Evolutionary conservation across 2,329 filamentous ascomycete species (phyloP).

Genomic region (Hansfordia pulvinata): DNA sequence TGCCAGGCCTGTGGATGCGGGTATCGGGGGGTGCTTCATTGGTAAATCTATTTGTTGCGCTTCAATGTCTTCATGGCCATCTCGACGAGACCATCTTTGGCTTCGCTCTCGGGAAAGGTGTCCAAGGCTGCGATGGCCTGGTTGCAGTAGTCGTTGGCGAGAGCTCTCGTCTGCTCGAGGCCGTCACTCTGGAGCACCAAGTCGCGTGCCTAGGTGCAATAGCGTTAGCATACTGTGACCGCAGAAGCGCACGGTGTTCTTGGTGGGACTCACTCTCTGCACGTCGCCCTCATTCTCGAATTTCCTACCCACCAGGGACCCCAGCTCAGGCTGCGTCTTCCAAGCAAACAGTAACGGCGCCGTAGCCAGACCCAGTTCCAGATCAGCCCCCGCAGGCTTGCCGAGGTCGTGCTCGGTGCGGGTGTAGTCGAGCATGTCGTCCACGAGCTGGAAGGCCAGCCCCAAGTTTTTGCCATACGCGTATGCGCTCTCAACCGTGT

Average conservation of each 20-base stretch:
- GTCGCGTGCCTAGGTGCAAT: conserved; percentile 56
- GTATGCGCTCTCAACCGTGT: conserved; percentile 85
- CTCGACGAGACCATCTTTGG: conserved; percentile 79
- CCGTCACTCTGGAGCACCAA: conserved; percentile 75
- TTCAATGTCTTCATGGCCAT: conserved; percentile 91
- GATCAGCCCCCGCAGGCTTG: conserved; percentile 87
- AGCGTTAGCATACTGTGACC: conserved; percentile 3
- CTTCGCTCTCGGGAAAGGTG: conserved; percentile 83
- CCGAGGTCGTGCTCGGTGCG: conserved; percentile 72
- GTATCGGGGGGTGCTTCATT: conserved; percentile 7
- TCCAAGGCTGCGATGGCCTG: conserved; percentile 77
- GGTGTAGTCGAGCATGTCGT: conserved; percentile 97
- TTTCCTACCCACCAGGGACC: conserved; percentile 80
- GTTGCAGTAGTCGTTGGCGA: conserved; percentile 84
- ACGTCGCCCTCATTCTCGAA: conserved; percentile 79
- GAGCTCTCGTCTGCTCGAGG: conserved; percentile 77
- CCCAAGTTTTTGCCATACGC: conserved; percentile 87
- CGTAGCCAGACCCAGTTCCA: conserved; percentile 86
- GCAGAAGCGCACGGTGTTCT: not conserved
- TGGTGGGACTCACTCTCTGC: conserved; percentile 46
- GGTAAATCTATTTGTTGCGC: conserved; percentile 55
- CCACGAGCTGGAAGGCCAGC: conserved; percentile 90
- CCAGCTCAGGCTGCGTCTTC: conserved; percentile 76
- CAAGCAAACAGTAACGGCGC: conserved; percentile 91
- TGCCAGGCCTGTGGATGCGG: not conserved